phyloP scores from a whole-genome alignment of 2,329 filamentous ascomycete species.

The Alternaria infectoria region DNA sequence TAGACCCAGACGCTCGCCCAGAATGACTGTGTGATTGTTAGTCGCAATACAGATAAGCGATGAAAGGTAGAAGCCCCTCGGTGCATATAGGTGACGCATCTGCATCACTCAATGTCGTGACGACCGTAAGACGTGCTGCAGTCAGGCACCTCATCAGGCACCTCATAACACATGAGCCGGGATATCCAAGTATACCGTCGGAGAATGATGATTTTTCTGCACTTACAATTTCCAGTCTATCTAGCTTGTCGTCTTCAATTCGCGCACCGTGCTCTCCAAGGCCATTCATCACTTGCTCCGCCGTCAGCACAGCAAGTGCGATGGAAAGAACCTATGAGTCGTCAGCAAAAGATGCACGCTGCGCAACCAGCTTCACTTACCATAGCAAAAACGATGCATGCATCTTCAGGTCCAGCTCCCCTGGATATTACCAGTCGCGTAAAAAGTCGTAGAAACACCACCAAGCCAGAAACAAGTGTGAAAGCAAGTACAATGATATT shows the following conservation, averaged over 20 bases:
- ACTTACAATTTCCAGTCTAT: constrained; percentile 22
- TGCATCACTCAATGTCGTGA: neutral
- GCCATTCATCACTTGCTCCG: constrained; percentile 40
- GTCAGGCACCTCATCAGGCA: neutral
- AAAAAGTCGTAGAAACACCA: constrained; percentile 41
- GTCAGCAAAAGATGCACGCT: constrained; percentile 7
- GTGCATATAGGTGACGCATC: neutral
- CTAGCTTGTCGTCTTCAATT: constrained; percentile 15
- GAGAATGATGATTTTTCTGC: neutral
- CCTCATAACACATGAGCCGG: neutral
- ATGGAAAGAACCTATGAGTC: constrained; percentile 30
- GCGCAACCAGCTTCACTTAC: constrained; percentile 19
- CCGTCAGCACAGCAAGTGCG: constrained; percentile 33
- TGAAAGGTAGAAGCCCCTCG: neutral
- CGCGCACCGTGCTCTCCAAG: constrained; percentile 31
- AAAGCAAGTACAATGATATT: constrained; percentile 41
- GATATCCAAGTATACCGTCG: neutral
- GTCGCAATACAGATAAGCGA: neutral
- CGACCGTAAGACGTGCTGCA: neutral
- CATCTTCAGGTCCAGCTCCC: constrained; percentile 38
- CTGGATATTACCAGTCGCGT: constrained; percentile 34
- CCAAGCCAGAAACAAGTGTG: constrained; percentile 36
- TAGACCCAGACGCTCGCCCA: constrained; percentile 46
- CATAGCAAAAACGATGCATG: constrained; percentile 40
- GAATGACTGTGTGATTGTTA: constrained; percentile 36